phyloP scores from a whole-genome alignment of 768 basidiomycete genomes.

The Rhizopogon salebrosus region DNA sequence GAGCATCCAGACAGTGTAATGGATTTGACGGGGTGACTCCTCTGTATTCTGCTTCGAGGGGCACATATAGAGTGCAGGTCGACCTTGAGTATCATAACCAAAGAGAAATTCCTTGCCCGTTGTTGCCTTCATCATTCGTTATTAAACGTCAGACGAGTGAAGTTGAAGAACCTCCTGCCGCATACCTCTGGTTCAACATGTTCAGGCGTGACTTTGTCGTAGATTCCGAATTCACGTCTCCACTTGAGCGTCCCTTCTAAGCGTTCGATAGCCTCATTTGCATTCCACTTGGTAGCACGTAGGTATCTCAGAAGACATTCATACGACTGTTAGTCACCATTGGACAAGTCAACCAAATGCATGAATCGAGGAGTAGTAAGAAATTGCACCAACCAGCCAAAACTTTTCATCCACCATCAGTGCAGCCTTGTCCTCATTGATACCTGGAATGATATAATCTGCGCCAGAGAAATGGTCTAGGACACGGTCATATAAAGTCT shows the following conservation, averaged over 20 bases:
- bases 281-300: conserved; percentile 74
- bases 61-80: conserved; percentile 67
- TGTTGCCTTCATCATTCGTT: conserved; percentile 41
- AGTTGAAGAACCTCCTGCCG: background rate
- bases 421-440: conserved; percentile 33
- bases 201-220: conserved; percentile 53
- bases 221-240: conserved; percentile 75
- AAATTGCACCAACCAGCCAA: conserved; percentile 53
- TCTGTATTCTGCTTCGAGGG: conserved; percentile 76
- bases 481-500: conserved; percentile 47
- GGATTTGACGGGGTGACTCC: conserved; percentile 60
- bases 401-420: conserved; percentile 67
- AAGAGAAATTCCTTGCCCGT: conserved; percentile 81
- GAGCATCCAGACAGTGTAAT: conserved; percentile 71
- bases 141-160: background rate
- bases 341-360: conserved; percentile 4
- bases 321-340: conserved; percentile 33
- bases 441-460: conserved; percentile 48
- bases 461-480: conserved; percentile 53
- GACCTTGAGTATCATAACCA: conserved; percentile 63
- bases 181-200: conserved; percentile 72
- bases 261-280: conserved; percentile 51
- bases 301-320: conserved; percentile 77
- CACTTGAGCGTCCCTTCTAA: conserved; percentile 72
- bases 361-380: background rate